These are phyloP conservation scores for Penicillium paxilli DNA, from an alignment of 495 filamentous ascomycete species.

Conservation along the genomic window DNA sequence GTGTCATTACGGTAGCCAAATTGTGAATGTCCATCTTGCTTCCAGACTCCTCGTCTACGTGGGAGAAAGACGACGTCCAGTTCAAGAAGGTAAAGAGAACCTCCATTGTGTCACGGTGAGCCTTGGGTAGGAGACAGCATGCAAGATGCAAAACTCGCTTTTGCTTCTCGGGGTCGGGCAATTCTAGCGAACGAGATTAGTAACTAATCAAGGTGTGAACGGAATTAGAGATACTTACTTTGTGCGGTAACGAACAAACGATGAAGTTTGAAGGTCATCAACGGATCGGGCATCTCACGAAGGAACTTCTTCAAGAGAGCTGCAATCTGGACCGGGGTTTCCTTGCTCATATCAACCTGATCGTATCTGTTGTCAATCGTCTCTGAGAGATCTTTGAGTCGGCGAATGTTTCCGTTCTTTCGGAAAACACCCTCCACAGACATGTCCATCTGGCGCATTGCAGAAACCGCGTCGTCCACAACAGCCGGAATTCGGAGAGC, in stretches of 20 bases:
- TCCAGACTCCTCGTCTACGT: constrained; percentile 86
- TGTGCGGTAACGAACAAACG: constrained; percentile 86
- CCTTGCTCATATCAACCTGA: constrained; percentile 76
- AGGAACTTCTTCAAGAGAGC: constrained; percentile 95
- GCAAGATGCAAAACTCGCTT: constrained; percentile 84
- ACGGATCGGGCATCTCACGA: constrained; percentile 88
- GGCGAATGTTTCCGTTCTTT: constrained; percentile 97
- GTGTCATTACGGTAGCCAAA: constrained; percentile 95
- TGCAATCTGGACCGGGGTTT: constrained; percentile 89
- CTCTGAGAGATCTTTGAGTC: constrained; percentile 79
- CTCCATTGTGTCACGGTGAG: constrained; percentile 91
- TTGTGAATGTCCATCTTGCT: constrained; percentile 99
- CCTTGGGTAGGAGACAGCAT: constrained; percentile 91
- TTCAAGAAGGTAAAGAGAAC: constrained; percentile 96
- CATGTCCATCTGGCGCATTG: constrained; percentile 99
- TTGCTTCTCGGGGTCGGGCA: constrained; percentile 79
- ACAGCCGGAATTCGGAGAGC: constrained; percentile 83
- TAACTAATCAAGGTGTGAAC: constrained; percentile 2
- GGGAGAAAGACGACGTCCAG: constrained; percentile 96
- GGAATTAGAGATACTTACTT: constrained; percentile 51
- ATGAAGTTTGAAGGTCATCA: constrained; percentile 94
- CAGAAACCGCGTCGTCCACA: constrained; percentile 86
- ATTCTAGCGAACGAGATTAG: constrained; percentile 55
- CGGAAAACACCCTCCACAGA: constrained; percentile 98
- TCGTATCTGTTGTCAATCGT: constrained; percentile 83